Base-by-base conservation (phyloP, 2,329 filamentous ascomycete genomes). In the Aspergillus sp. region DNA sequence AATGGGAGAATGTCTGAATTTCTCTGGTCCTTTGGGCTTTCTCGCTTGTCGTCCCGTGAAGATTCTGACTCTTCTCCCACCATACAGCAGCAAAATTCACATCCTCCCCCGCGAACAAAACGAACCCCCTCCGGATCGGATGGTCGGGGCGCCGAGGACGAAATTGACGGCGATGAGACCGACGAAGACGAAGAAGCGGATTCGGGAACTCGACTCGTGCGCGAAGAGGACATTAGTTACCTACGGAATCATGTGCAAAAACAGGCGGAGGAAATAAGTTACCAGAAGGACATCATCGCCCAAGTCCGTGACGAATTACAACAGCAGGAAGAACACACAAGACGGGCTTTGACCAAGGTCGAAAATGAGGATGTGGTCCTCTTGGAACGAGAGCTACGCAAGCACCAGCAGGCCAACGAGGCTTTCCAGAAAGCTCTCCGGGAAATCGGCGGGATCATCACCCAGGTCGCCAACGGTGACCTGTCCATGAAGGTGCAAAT, bases 361-460 rank as follows among this genome's bases (percentile, higher is more conserved):
- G 90, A 95, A 67, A 82, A 86, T 52, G 84, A 90, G 66, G 90
- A 93, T 56, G 91, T 97, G 51, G 85, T 88, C 42, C 84, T 88
- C 31, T 77, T 97, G 33, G 91, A 97, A 71, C 82, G 91, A 46
- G 93, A 98, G 69, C 77, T 98, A 47, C 90, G 87, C 75, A 97
- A 97, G 71, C 90, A 96, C 62, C 90, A 95, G 65, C 93, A 96
- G 70, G 93, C 94, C 62, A 98, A 98, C 68, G 84, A 95, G 68
- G 94, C 93, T 57, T 98, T 97, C 78, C 90, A 97, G 65, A 97
- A 97, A 69, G 93, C 93, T 8, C 73, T 98, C 30, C 83, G 90
- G 52, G 93, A 98, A 67, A 97, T 98, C 55, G 93, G 93, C 57
- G 93, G 91, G 63, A 97, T 98, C 57, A 88, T 97, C 59, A 96